Evolutionary conservation across 1,284 basidiomycete species (phyloP), one percentile per base, ranked within the genome.

Genomic region (Cryptococcus hybrid): DNA sequence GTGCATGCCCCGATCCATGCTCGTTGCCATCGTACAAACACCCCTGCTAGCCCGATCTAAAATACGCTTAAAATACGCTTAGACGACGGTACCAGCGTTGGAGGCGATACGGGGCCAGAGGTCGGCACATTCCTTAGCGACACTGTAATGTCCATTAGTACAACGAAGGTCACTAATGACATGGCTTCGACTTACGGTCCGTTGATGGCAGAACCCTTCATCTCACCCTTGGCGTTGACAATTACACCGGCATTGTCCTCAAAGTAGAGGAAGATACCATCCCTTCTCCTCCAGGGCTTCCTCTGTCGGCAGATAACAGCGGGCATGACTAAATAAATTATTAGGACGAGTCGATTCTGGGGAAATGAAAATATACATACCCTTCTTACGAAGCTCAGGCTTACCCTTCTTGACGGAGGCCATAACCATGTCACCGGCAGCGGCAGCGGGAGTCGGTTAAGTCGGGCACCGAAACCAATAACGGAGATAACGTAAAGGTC

Each of bases 381-480:
- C 95, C 86, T 99, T 99, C 86, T 99, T 99, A 81, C 95, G 87
- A 77, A 99, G 82, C 82, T 99, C 95, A 54, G 96, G 96, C 85
- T 99, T 99, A 80, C 95, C 95, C 87, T 99, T 99, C 87, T 99
- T 99, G 77, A 99, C 96, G 60, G 90, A 93, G 62, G 93, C 93
- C 73, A 99, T 93, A 71, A 98, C 89, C 94, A 98, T 98, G 81
- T 96, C 93, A 73, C 95, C 95, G 63, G 96, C 93, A 83, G 93
- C 89, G 70, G 95, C 94, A 79, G 96, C 95, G 65, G 95, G 64
- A 99, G 85, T 82, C 96, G 86, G 87, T 99, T 98, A 56, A 99
- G 86, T 77, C 89, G 92, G 62, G 96, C 90, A 81, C 95, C 96
- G 79, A 90, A 91, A 61, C 94, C 92, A 50, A 79, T 67, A 60